Base-by-base conservation (phyloP, 2,329 filamentous ascomycete genomes). In the Fusarium keratoplasticum region DNA sequence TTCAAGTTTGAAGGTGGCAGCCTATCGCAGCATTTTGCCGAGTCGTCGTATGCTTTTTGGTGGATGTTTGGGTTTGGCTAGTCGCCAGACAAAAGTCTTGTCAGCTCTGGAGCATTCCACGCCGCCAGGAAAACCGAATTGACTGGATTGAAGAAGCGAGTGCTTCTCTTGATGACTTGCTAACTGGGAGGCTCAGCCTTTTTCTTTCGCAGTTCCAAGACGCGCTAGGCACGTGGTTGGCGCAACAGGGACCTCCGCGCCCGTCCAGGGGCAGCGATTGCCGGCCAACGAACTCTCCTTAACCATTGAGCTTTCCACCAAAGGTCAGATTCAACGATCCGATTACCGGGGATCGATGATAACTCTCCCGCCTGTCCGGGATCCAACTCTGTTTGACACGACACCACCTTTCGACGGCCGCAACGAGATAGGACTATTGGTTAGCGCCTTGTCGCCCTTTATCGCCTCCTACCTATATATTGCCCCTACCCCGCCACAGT, bases 381-480 rank as follows among this genome's bases (percentile, higher is more conserved):
- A 16, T 14, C 22, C 59, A 38, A 20, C 25, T 22, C 52, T 64
- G 22, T 55, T 64, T 74, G 71, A 68, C 71, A 61, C 60, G 55
- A 55, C 59, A 68, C 35, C 55, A 29, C 29, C 18, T 42, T 25
- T 20, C 20, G 38, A 60, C 71, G 71, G 71, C 71, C 71, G 44
- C 60, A 44, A 61, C 58, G 20, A 67, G 72, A 74, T 75, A 70
- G 60, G 66, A 67, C 55, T 16, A 62, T 64, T 69, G 47, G 10
- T 8, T 52, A 58, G n/a, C 68, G 54, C 50, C 31, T 57, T 65
- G 29, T 71, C 50, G 61, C 50, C 33, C 67, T 61, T 67, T 71
- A 70, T 68, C 75, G 62, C 65, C 40, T n/a, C 47, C 27, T 13
- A 57, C 40, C 54, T 78, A 77, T 76, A 77, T 77, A 77, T 69